Percentiles rank a stretch among this genome's conserved stretches.
These are phyloP conservation scores for Chiua sp. DNA, from an alignment of 1,284 basidiomycete species.

Conservation along the genomic window DNA sequence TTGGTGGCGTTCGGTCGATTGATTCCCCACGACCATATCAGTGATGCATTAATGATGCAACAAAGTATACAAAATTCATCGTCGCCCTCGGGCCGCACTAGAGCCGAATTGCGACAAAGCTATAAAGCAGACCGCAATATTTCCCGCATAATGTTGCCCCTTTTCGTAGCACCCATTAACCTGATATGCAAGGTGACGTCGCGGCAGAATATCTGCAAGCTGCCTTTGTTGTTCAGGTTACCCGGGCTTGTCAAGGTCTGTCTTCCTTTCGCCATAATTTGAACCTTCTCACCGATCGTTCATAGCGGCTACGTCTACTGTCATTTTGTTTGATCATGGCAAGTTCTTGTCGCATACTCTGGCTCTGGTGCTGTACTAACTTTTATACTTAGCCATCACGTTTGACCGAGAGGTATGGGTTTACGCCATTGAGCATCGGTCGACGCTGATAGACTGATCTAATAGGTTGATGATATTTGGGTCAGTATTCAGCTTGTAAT, in stretches of 20 bases:
- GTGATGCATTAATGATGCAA: background rate
- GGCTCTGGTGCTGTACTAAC: background rate
- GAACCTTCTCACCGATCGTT: background rate
- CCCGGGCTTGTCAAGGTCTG: conserved; percentile 3
- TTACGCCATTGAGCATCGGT: background rate
- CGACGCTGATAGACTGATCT: background rate
- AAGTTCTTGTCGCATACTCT: background rate
- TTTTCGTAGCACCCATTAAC: background rate
- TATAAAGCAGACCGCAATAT: background rate
- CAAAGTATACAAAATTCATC: background rate
- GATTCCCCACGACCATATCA: background rate
- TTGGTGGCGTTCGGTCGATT: background rate
- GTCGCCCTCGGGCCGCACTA: background rate
- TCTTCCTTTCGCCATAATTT: background rate
- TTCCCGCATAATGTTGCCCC: background rate
- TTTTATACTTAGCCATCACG: conserved; percentile 6
- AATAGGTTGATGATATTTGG: conserved; percentile 25
- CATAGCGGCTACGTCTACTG: background rate
- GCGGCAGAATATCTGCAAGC: background rate
- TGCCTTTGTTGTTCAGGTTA: background rate
- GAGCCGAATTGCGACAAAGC: background rate
- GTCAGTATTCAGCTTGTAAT: conserved; percentile 2
- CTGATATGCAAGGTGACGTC: background rate
- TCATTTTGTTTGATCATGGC: conserved; percentile 15
- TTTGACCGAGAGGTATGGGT: conserved; percentile 15